Base-by-base conservation (phyloP, 1,284 basidiomycete genomes). In the Ustilago esculenta region DNA sequence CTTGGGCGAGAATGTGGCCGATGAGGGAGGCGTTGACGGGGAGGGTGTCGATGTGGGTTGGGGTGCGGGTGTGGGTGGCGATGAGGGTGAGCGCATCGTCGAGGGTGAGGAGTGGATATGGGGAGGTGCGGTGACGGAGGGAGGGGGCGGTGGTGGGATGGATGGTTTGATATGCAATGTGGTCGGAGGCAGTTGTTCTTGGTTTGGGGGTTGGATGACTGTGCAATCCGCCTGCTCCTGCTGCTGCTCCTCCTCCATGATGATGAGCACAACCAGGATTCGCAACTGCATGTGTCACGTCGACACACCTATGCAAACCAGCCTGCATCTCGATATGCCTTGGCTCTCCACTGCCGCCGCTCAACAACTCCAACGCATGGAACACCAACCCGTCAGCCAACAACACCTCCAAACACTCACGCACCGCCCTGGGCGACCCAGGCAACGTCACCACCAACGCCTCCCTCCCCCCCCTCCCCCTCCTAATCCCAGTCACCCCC, bases 371-470 rank as follows among this genome's bases (percentile, higher is more conserved):
- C 43, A 93, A 82, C 0, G 91, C 90, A 82, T 93, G 91, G 4
- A 84, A 81, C 14, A 89, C 81, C 17, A 91, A 84, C 12, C 64
- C 68, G 10, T 49, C 23, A 8, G 81, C 78, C 5, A 92, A 82
- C 27, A 94, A 83, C 1, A 87, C 86, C 5, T 87, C 85, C 55
- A 92, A 76, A 72, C 89, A 91, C 77, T 94, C 92, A 59, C 85
- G 87, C 23, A 92, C 92, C 2, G 91, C 92, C 73, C 91, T 93
- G 20, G 89, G 86, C 69, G 90, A 91, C 1, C 92, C 92, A 0
- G 92, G 92, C 9, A 94, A 87, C 0, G 90, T 91, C 17, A 90
- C 85, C 24, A 94, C 84, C 15, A 94, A 84, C 0, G 89, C 89
- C 30, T 86, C 86, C 6, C 37, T 23, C 1, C 20, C 24, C 0